Base-by-base conservation (phyloP, 768 basidiomycete genomes). In the Boletus vermiculosoides region DNA sequence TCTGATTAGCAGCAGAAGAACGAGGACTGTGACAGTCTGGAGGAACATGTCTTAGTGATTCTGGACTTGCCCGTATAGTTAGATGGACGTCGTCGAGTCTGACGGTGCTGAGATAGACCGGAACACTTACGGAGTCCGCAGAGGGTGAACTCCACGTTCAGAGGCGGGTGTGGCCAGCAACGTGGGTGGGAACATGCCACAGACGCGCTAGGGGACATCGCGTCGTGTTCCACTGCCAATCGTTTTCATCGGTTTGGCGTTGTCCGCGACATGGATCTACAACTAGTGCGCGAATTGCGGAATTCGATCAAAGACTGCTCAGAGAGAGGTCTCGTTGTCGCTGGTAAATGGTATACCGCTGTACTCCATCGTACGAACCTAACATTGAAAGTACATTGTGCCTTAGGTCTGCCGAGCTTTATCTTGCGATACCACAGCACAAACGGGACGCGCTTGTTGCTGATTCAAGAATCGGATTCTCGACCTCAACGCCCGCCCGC, bases 341-440 rank as follows among this genome's bases (percentile, higher is more conserved):
- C 90, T 52, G 80, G 88, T 34, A 92, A 91, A 78, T 93, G 91
- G 91, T 92, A 66, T 55, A 78, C 62, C 52, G 30, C 60, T 55
- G 37, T 45, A 40, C 45, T 50, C 55, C 45, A 41, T 52, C 61
- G 10, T 53, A 44, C 33, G 48, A 54, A 42, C 49, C 37, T 59
- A 23, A 59, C 55, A 47, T 61, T 63, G 60, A 60, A 61, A 45
- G 47, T 22, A 56, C 45, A 56, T 48, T 57, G 50, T 64, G 20
- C 46, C 47, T 33, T 58, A 93, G 91, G 91, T 83, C 88, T 25
- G 85, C 90, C 25, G 91, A 93, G 66, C 76, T 93, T 30, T 75
- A 90, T 53, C 75, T 87, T 28, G 81, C 87, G 15, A 75, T 86
- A 33, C 80, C 85, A 5, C 56, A 73, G 20, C 67, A 74, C 45